Percentiles rank a stretch among this genome's conserved stretches.
These are phyloP conservation scores for Boletus sensibilis DNA, from an alignment of 768 basidiomycete genomes.

Conservation along the genomic window DNA sequence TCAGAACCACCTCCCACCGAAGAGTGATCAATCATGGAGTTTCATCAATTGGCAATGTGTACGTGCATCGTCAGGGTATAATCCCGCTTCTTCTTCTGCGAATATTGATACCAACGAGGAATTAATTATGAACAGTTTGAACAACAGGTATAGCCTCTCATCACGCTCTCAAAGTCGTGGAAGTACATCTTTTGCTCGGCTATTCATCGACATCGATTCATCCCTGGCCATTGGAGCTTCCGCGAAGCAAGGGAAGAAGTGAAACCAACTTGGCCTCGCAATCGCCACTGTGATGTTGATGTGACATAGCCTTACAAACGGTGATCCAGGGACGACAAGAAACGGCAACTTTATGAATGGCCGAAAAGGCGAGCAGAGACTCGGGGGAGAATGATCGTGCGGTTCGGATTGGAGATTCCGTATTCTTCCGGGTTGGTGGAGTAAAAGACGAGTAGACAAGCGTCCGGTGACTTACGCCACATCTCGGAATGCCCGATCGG, in stretches of 20 bases:
- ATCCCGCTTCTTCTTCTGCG: background rate
- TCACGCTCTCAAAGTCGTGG: background rate
- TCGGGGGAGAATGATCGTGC: background rate
- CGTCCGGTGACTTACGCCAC: background rate
- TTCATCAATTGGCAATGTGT: background rate
- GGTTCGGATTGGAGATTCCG: background rate
- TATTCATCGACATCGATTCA: background rate
- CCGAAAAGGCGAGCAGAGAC: constrained; percentile 9
- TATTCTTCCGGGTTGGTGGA: constrained; percentile 2
- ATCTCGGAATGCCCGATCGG: constrained; percentile 1
- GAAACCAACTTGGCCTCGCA: background rate
- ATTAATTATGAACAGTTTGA: background rate
- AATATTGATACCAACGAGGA: background rate
- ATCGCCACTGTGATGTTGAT: constrained; percentile 12
- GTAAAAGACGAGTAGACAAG: background rate
- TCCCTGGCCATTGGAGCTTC: constrained; percentile 2
- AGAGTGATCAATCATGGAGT: constrained; percentile 1
- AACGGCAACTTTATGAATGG: constrained; percentile 4
- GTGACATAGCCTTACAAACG: constrained; percentile 1
- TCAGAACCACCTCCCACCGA: background rate
- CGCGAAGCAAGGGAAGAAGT: constrained; percentile 23
- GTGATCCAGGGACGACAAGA: background rate
- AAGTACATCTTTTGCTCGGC: background rate
- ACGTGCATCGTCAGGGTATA: background rate
- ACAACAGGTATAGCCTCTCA: constrained; percentile 5